Conservation (phyloP, 2,329 filamentous ascomycete genomes). For the Talaromyces piceae region DNA sequence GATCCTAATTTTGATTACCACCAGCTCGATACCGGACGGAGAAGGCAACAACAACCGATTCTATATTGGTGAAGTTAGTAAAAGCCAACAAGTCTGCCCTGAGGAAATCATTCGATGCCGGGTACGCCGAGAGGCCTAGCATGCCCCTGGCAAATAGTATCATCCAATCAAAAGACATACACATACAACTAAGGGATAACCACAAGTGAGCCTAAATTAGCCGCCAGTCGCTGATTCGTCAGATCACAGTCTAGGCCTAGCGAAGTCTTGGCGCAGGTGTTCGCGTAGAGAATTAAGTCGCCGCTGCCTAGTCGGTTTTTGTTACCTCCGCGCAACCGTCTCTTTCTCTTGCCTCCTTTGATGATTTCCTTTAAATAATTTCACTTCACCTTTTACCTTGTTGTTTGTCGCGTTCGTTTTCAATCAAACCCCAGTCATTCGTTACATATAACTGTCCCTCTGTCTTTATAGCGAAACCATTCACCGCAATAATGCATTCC, state of each 20-base stretch:
- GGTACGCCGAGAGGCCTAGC: no score
- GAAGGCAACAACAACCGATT: no score
- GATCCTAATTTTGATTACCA: no score
- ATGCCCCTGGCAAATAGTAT: no score
- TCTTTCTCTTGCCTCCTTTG: neutral
- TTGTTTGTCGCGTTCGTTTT: no score
- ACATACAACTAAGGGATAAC: no score
- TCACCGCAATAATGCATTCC: neutral
- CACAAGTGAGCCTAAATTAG: neutral
- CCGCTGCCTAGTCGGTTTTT: neutral
- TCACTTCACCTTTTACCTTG: neutral
- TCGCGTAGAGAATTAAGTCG: no score
- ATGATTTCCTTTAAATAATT: neutral
- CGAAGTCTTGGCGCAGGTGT: neutral
- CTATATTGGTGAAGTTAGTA: no score
- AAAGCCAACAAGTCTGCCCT: no score
- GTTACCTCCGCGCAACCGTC: neutral
- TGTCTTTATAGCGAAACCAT: neutral
- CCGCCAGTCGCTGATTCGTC: neutral
- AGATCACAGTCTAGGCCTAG: neutral
- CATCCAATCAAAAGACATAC: no score
- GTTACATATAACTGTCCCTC: neutral
- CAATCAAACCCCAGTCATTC: neutral
- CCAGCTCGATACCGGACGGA: no score
- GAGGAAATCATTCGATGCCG: no score